Base-by-base conservation (phyloP, 2,329 filamentous ascomycete genomes). In the Penicillium palitans region DNA sequence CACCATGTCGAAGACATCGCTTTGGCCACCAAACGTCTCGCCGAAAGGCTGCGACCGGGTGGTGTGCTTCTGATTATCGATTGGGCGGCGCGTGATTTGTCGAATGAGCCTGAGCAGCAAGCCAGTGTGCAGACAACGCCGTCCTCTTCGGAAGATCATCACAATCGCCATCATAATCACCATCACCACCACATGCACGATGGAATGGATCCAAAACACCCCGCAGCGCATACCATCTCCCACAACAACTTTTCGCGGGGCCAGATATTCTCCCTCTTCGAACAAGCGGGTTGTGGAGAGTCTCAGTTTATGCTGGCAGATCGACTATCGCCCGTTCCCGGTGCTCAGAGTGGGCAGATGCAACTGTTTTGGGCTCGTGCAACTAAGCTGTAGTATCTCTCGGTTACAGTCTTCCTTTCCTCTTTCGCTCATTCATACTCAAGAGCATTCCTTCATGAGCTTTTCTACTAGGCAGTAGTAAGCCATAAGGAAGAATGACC, bases 261-360 rank as follows among this genome's bases (percentile, higher is more conserved):
- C 12, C 49, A 52, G 37, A 42, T 52, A 52, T 19, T 52, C 6
- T 42, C 37, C 7, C 37, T 42, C 17, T 52, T 52, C 6, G 39
- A 52, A 42, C 49, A 52, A 33, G 49, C 49, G 10, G 49, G 49
- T n/a, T 52, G 49, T 52, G 49, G 37, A 52, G 37, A 42, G 37
- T 52, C 49, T 1, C 35, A 42, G 12, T 42, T 42, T 33, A 13
- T 42, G 49, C 19, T 52, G n/a, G 49, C 49, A 6, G 27, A 52
- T 52, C 35, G 37, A 41, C n/a, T 42, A 33, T 52, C 49, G n/a
- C 37, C 37, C 13, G 25, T 42, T 33, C 49, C 49, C 5, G 37
- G 25, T 9, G 25, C 37, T 27, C 49, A 6, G 17, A 17, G 49
- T 42, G 33, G 49, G 37, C 35, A 52, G 37, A 42, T 42, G 49